Percentiles rank a stretch among this genome's conserved stretches.
Evolutionary conservation across 2,329 filamentous ascomycete genomes (phyloP).

Genomic region (Sporothrix schenckii): DNA sequence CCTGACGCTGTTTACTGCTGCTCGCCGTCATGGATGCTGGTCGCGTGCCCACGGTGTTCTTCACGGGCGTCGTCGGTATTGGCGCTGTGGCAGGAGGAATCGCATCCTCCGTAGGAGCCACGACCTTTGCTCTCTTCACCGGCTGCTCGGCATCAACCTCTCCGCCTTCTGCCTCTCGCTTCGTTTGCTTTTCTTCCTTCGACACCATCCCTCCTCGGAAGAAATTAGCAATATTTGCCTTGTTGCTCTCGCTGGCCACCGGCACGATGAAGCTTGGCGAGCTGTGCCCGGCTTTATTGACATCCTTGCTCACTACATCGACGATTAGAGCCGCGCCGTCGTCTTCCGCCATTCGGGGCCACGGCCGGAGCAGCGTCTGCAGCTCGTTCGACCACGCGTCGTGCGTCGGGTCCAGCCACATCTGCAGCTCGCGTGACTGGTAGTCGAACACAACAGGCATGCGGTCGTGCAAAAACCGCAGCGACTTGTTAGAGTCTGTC

Average conservation of each 20-base stretch:
- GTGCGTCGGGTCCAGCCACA: conserved; percentile 76
- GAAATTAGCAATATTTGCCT: conserved; percentile 91
- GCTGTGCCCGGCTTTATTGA: conserved; percentile 93
- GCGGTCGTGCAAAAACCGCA: conserved; percentile 86
- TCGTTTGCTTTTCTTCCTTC: neutral
- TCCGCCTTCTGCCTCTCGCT: neutral
- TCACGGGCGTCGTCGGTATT: neutral
- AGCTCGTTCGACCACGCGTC: conserved; percentile 77
- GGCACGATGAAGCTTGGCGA: conserved; percentile 82
- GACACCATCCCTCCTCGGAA: conserved; percentile 61
- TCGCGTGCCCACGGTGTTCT: neutral
- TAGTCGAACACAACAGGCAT: conserved; percentile 94
- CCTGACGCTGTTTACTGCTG: neutral
- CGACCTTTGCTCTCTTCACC: neutral
- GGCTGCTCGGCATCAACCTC: neutral
- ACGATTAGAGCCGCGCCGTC: conserved; percentile 62
- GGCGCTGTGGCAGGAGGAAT: neutral
- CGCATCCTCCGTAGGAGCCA: neutral
- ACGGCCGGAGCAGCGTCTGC: conserved; percentile 74
- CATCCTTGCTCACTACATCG: conserved; percentile 82
- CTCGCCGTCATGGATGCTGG: neutral
- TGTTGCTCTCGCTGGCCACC: conserved; percentile 82
- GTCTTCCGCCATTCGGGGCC: conserved; percentile 39
- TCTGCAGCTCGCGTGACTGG: conserved; percentile 67
- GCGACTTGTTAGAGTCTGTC: conserved; percentile 78